Percentiles rank a stretch among this genome's conserved stretches.
These are phyloP conservation scores for Setaria italica DNA, from an alignment of 202 grass and related monocot genomes.

Conservation along the genomic window DNA sequence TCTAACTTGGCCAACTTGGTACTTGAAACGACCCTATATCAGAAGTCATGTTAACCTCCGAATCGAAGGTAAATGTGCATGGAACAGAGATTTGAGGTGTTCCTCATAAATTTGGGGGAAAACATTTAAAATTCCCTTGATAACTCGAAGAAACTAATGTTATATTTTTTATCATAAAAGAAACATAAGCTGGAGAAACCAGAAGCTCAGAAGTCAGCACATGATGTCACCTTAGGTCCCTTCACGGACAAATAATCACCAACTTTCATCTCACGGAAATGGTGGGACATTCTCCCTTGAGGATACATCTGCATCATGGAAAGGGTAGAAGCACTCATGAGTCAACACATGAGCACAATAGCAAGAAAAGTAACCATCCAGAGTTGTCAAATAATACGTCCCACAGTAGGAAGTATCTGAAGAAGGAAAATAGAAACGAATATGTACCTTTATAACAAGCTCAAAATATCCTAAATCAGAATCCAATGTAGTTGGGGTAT, in stretches of 20 bases:
- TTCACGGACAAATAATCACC: constrained; percentile 93
- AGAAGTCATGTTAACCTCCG: constrained; percentile 8
- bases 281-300: constrained; percentile 99
- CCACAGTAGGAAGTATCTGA: not conserved
- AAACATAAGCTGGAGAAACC: constrained; percentile 3
- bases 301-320: constrained; percentile 77
- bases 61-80: not conserved
- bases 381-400: not conserved
- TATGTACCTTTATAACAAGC: constrained; percentile 89
- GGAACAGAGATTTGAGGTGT: not conserved
- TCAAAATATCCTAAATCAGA: constrained; percentile 93
- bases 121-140: not conserved
- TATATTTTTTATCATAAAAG: not conserved
- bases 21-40: constrained; percentile 90
- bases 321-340: not conserved
- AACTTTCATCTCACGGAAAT: constrained; percentile 96
- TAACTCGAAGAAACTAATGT: not conserved
- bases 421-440: constrained; percentile 5
- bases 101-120: not conserved
- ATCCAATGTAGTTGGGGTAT: constrained; percentile 94
- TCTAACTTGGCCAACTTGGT: constrained; percentile 90
- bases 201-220: not conserved
- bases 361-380: constrained; percentile 1
- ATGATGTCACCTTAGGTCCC: constrained; percentile 85
- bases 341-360: not conserved